Percentiles rank a stretch among this genome's conserved stretches.
These are phyloP conservation scores for Penicillium decumbens DNA, from an alignment of 2,329 filamentous ascomycete genomes.

Conservation along the genomic window DNA sequence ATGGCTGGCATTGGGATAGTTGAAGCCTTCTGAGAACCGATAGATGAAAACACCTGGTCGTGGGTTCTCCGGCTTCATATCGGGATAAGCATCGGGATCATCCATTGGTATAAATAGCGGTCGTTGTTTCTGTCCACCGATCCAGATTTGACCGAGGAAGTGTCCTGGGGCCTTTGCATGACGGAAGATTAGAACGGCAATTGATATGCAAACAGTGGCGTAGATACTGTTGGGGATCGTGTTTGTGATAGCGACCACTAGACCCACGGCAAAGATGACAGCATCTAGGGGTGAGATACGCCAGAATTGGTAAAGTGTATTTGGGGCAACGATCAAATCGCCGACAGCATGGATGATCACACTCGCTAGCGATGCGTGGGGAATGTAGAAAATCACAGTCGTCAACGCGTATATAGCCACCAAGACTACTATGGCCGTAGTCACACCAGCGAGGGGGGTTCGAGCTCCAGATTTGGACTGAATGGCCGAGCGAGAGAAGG, in stretches of 20 bases:
- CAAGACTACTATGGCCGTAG: conserved; percentile 76
- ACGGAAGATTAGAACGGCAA: conserved; percentile 71
- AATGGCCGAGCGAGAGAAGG: conserved; percentile 89
- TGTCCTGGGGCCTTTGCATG: conserved; percentile 71
- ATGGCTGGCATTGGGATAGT: conserved; percentile 83
- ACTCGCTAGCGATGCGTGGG: conserved; percentile 68
- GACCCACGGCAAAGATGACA: conserved; percentile 82
- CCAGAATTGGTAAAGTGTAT: conserved; percentile 89
- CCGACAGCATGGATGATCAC: conserved; percentile 93
- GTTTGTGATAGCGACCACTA: conserved; percentile 77
- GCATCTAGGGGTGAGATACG: conserved; percentile 81
- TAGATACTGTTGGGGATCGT: conserved; percentile 92
- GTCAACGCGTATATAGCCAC: conserved; percentile 81
- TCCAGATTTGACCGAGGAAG: conserved; percentile 76
- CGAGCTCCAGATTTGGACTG: conserved; percentile 90
- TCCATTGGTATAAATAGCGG: conserved; percentile 74
- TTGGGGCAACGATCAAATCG: conserved; percentile 80
- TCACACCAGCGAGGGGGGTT: conserved; percentile 80
- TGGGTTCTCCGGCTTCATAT: conserved; percentile 67
- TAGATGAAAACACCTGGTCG: conserved; percentile 92
- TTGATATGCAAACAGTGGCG: conserved; percentile 68
- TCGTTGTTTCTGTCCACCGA: conserved; percentile 61
- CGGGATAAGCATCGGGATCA: conserved; percentile 78
- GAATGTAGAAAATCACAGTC: conserved; percentile 86
- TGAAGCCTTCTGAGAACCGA: conserved; percentile 84